Evolutionary conservation across 169 alveolate genomes (phyloP).

Genomic region (Theileria parva): DNA sequence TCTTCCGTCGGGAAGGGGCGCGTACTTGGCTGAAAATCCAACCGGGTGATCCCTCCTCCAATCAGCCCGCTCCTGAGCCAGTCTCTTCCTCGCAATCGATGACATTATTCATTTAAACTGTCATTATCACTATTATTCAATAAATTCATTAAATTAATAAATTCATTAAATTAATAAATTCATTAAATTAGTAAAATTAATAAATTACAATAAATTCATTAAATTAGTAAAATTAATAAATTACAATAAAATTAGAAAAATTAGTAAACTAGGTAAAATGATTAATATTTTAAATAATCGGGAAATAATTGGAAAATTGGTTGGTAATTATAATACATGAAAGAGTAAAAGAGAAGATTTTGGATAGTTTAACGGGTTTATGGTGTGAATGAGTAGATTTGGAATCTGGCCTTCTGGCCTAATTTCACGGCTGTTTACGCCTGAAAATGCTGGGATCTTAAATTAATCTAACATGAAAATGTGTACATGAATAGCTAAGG

Average conservation of each 20-base stretch:
- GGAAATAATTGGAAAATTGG: too few relatives aligned
- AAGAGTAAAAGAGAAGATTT: too few relatives aligned
- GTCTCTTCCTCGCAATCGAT: constrained; percentile 85
- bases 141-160: too few relatives aligned
- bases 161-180: too few relatives aligned
- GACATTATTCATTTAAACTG: constrained; percentile 36
- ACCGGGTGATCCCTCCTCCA: constrained; percentile 98
- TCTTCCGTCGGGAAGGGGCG: constrained; percentile 87
- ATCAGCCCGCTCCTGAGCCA: constrained; percentile 92
- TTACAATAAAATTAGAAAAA: too few relatives aligned
- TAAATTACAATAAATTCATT: too few relatives aligned
- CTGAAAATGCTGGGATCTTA: neutral
- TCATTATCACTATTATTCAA: neutral
- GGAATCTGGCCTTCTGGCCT: neutral
- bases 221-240: too few relatives aligned
- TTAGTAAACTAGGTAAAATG: too few relatives aligned
- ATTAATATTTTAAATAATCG: neutral
- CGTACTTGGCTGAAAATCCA: constrained; percentile 95
- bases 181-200: too few relatives aligned
- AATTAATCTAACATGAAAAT: neutral
- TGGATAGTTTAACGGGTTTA: neutral
- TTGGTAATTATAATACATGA: too few relatives aligned
- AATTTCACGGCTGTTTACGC: neutral
- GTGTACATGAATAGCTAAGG: neutral
- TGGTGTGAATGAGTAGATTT: too few relatives aligned